These are phyloP conservation scores for Euphrasia arctica DNA, from an alignment of 305 asterid species.

Conservation along the genomic window DNA sequence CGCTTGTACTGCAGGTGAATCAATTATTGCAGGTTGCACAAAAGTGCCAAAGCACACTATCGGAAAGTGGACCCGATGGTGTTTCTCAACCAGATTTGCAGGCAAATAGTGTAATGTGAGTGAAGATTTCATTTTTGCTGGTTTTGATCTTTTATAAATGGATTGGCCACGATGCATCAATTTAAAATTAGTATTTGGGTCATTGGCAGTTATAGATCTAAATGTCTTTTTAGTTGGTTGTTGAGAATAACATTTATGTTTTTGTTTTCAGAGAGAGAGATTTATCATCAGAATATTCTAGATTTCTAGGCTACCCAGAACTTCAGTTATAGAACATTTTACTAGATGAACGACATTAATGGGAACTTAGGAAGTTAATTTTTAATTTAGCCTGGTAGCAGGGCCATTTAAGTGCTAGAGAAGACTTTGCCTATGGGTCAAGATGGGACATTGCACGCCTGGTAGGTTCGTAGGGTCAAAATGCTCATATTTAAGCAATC, in stretches of 20 bases:
- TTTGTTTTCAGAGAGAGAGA: background rate
- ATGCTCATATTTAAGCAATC: no score
- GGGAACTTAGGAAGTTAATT: background rate
- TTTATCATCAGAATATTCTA: background rate
- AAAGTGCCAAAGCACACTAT: constrained; percentile 76
- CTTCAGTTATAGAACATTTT: background rate
- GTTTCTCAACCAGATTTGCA: constrained; percentile 78
- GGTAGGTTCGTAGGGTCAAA: no score
- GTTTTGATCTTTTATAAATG: background rate
- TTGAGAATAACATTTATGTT: background rate
- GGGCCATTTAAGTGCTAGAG: background rate
- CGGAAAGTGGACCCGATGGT: constrained; percentile 79
- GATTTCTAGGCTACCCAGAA: background rate
- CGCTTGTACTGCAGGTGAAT: constrained; percentile 61
- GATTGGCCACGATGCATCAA: background rate
- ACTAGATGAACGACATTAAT: background rate
- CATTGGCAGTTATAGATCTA: background rate
- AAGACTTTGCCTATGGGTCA: no score
- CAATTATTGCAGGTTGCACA: constrained; percentile 88
- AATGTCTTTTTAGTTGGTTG: background rate
- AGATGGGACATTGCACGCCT: no score
- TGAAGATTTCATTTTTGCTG: background rate
- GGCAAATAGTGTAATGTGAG: constrained; percentile 81
- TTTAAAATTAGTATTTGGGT: background rate
- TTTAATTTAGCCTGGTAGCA: background rate